A percentile compares a stretch with the other conserved stretches of the same genome.
phyloP scores from a whole-genome alignment of 75 land plant species.

The Azolla pinnata region DNA sequence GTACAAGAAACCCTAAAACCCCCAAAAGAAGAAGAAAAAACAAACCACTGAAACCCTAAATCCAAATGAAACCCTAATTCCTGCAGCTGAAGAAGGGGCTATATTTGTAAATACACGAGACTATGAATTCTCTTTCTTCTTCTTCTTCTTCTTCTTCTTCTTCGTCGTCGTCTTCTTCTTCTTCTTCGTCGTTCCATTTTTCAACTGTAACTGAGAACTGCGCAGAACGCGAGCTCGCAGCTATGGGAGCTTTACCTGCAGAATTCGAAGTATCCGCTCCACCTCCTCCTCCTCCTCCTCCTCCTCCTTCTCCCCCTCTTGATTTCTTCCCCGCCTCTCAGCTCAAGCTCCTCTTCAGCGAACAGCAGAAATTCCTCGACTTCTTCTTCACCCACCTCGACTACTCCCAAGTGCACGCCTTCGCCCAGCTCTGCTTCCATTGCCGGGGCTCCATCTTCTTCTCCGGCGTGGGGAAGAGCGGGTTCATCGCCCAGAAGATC shows the following conservation, averaged over 20 bases:
- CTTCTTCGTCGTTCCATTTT: too few species aligned
- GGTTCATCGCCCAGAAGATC: constrained; percentile 86
- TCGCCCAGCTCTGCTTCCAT: constrained; percentile 43
- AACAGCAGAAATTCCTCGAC: constrained; percentile 59
- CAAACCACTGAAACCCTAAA: too few species aligned
- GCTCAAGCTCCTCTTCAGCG: constrained; percentile 51
- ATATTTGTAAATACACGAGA: background rate
- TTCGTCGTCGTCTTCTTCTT: too few species aligned
- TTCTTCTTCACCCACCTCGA: constrained; percentile 54
- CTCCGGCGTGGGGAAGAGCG: constrained; percentile 97
- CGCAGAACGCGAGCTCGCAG: too few species aligned
- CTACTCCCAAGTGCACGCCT: constrained; percentile 50
- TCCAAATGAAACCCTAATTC: too few species aligned
- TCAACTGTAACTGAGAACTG: too few species aligned
- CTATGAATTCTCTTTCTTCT: background rate
- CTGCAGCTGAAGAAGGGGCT: too few species aligned
- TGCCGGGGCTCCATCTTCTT: constrained; percentile 69
- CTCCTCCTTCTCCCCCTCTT: background rate
- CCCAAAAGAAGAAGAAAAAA: too few species aligned
- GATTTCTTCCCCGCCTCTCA: constrained; percentile 11
- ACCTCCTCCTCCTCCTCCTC: constrained; percentile 3
- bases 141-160: constrained; percentile 5
- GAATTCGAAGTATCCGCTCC: too few species aligned
- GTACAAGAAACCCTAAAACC: background rate
- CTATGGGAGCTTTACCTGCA: too few species aligned